These are phyloP conservation scores for Dissoconium aciculare DNA, from an alignment of 2,329 filamentous ascomycete genomes.

Conservation along the genomic window DNA sequence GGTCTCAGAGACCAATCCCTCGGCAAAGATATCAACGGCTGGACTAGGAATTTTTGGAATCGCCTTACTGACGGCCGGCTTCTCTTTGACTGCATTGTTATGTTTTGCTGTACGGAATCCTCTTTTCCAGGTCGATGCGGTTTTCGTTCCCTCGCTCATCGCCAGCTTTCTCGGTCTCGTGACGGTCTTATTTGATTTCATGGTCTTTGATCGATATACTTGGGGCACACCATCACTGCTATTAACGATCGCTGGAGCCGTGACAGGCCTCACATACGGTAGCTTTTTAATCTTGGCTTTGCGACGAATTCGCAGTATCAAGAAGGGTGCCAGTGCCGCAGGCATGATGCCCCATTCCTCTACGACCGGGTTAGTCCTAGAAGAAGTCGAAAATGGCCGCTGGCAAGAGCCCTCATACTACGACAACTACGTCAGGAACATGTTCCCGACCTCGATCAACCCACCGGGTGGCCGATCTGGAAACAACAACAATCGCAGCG, in stretches of 20 bases:
- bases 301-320: conserved; percentile 25
- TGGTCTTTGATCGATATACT: conserved; percentile 26
- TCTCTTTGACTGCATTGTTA: conserved; percentile 34
- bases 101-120: conserved; percentile 33
- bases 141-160: conserved; percentile 32
- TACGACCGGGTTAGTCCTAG: conserved; percentile 2
- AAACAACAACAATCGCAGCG: conserved; percentile 9
- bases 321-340: conserved; percentile 4
- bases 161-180: conserved; percentile 34
- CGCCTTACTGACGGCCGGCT: conserved; percentile 33
- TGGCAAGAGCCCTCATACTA: conserved; percentile 29
- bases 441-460: conserved; percentile 28
- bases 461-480: conserved; percentile 3
- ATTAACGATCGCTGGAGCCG: conserved; percentile 25
- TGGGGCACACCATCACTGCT: conserved; percentile 33
- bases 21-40: conserved; percentile 26
- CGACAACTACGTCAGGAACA: conserved; percentile 32
- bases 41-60: conserved; percentile 33
- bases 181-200: conserved; percentile 35
- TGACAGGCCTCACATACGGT: conserved; percentile 29
- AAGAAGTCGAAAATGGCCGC: conserved; percentile 9
- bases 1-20: too few species aligned
- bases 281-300: conserved; percentile 30
- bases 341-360: conserved; percentile 8
- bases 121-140: conserved; percentile 33